A percentile compares a stretch with the other conserved stretches of the same genome.
phyloP scores from a whole-genome alignment of 2,329 filamentous ascomycete genomes.

The Xylariaceae sp. region DNA sequence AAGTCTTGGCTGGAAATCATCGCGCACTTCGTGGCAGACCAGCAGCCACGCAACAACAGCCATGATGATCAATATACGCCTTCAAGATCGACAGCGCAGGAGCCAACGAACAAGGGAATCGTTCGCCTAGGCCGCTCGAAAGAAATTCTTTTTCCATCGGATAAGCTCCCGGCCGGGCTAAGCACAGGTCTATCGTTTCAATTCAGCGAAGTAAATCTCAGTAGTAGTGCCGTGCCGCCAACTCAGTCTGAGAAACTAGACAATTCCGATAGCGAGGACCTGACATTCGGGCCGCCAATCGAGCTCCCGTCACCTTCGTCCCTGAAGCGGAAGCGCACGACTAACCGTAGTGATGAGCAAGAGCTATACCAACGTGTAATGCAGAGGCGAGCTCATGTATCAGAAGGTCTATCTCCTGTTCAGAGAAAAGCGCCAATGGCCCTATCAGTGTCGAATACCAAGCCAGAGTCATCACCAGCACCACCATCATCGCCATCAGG shows the following conservation, averaged over 20 bases:
- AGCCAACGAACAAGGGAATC: not conserved
- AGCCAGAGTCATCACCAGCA: not conserved
- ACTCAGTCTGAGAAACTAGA: not conserved
- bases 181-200: conserved; percentile 5
- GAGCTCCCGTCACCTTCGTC: not conserved
- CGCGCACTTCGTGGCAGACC: not conserved
- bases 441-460: not conserved
- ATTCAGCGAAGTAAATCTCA: not conserved
- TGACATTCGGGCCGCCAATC: conserved; percentile 5
- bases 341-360: not conserved
- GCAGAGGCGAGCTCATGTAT: not conserved
- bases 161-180: not conserved
- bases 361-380: not conserved
- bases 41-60: not conserved
- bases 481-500: not conserved
- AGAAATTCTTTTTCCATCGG: conserved; percentile 1
- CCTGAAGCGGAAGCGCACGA: conserved; percentile 6
- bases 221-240: not conserved
- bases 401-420: not conserved
- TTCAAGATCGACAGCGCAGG: not conserved
- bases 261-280: not conserved
- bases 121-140: not conserved
- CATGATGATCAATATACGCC: no score
- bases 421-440: not conserved
- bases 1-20: not conserved